Evolutionary conservation across 2,329 filamentous ascomycete genomes (phyloP).

Genomic region (Fusarium anguioides): DNA sequence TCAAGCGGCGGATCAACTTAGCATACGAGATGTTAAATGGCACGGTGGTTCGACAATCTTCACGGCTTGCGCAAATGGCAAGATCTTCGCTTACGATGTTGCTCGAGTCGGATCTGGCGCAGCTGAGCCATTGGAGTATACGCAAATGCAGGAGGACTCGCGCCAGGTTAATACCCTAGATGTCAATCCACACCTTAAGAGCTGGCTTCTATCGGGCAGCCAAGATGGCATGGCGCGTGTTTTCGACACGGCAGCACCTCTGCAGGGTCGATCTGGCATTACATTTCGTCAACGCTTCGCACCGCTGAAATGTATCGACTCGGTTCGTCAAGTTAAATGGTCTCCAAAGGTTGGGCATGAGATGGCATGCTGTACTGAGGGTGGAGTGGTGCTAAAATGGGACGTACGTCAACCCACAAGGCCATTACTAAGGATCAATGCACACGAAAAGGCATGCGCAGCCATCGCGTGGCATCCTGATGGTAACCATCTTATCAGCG

Average conservation of each 20-base stretch:
- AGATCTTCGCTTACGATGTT: conserved; percentile 73
- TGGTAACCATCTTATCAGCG: conserved; percentile 73
- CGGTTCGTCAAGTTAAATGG: conserved; percentile 72
- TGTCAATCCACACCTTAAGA: conserved; percentile 69
- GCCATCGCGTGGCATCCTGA: conserved; percentile 76
- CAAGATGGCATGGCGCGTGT: conserved; percentile 72
- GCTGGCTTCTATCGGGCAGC: conserved; percentile 70
- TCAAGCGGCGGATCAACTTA: conserved; percentile 65
- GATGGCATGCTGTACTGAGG: conserved; percentile 73
- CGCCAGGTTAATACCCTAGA: conserved; percentile 73
- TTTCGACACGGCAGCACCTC: conserved; percentile 66
- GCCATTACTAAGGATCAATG: conserved; percentile 69
- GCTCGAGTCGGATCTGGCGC: conserved; percentile 59
- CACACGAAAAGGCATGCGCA: conserved; percentile 69
- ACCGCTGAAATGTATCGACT: conserved; percentile 53
- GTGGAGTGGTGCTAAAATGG: conserved; percentile 72
- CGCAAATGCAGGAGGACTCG: conserved; percentile 70
- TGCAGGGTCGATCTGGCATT: conserved; percentile 59
- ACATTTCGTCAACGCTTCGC: conserved; percentile 62
- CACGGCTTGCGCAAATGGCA: conserved; percentile 72
- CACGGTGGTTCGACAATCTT: conserved; percentile 66
- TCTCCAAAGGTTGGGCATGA: conserved; percentile 70
- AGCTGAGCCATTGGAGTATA: conserved; percentile 62
- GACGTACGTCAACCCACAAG: conserved; percentile 66
- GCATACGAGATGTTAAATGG: conserved; percentile 72